A percentile compares a stretch with the other conserved stretches of the same genome.
Conservation (phyloP, 108 stramenopile species). For the Mayamaea pseudoterrestris region DNA sequence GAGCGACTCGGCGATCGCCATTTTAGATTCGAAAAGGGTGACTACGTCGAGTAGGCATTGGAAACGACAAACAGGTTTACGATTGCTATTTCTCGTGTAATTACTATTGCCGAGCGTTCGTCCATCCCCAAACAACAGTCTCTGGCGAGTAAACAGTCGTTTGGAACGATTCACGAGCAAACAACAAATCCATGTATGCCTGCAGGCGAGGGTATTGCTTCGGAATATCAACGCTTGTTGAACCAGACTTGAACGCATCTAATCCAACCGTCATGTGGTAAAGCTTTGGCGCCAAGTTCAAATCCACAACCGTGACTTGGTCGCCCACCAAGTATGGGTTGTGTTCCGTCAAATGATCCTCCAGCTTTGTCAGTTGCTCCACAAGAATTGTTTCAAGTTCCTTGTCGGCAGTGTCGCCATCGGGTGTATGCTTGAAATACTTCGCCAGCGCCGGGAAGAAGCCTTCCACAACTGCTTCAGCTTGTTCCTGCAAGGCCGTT, state of each 20-base stretch:
- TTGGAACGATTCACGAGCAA: constrained; percentile 45
- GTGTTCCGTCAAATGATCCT: constrained; percentile 30
- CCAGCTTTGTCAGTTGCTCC: constrained; percentile 23
- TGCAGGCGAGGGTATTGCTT: constrained; percentile 34
- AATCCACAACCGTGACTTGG: constrained; percentile 51
- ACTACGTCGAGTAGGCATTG: too few species aligned
- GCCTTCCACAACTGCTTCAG: constrained; percentile 30
- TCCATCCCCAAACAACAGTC: constrained; percentile 74
- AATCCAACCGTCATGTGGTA: constrained; percentile 59
- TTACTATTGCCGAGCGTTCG: constrained; percentile 30
- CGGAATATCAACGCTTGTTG: background rate
- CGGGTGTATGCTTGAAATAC: constrained; percentile 54
- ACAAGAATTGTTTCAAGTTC: constrained; percentile 26
- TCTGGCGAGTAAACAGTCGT: constrained; percentile 55
- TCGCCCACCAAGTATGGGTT: constrained; percentile 42
- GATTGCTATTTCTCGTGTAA: too few species aligned
- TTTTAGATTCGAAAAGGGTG: too few species aligned
- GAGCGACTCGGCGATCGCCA: too few species aligned
- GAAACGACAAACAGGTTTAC: too few species aligned
- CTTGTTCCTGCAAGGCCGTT: background rate
- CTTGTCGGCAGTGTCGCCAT: constrained; percentile 36
- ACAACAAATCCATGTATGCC: constrained; percentile 45
- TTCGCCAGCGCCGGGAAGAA: constrained; percentile 74
- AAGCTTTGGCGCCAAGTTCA: constrained; percentile 62
- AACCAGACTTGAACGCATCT: constrained; percentile 48